Percentiles rank a stretch among this genome's conserved stretches.
phyloP scores from a whole-genome alignment of 345 rosid species.

The Hibiscus trionum region DNA sequence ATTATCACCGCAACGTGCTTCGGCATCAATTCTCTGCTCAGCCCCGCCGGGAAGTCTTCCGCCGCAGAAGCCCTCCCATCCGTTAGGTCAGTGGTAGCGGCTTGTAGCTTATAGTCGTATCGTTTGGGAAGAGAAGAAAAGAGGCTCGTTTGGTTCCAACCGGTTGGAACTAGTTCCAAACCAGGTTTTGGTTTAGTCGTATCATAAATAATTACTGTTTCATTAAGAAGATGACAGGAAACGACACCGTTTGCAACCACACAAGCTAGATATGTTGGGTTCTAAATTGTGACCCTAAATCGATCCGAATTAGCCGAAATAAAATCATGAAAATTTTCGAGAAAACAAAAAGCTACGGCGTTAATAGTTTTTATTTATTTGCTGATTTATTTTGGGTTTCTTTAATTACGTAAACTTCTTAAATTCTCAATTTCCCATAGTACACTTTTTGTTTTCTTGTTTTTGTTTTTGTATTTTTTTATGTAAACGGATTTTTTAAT shows the following conservation, averaged over 20 bases:
- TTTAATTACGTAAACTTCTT: background rate
- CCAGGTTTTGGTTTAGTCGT: background rate
- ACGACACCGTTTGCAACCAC: background rate
- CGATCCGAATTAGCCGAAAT: too few relatives aligned
- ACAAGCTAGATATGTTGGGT: background rate
- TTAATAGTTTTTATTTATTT: background rate
- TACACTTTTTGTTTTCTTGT: background rate
- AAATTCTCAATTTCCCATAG: background rate
- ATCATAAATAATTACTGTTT: too few relatives aligned
- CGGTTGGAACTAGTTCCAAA: background rate
- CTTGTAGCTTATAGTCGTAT: background rate
- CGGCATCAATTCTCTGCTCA: slow-evolving; percentile 45
- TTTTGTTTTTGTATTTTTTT: too few relatives aligned
- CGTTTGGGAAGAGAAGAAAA: slow-evolving; percentile 1
- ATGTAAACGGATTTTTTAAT: too few relatives aligned
- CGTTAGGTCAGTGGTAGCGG: background rate
- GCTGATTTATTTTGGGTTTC: background rate
- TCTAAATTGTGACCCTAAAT: background rate
- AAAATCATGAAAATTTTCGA: too few relatives aligned
- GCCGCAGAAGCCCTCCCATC: background rate
- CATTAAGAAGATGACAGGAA: background rate
- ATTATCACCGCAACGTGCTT: slow-evolving; percentile 76
- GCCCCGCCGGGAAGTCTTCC: slow-evolving; percentile 40
- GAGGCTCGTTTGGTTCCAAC: background rate
- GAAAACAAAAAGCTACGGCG: background rate